A percentile compares a stretch with the other conserved stretches of the same genome.
phyloP scores from a whole-genome alignment of 441 rosid species.

The Jatropha multifida region DNA sequence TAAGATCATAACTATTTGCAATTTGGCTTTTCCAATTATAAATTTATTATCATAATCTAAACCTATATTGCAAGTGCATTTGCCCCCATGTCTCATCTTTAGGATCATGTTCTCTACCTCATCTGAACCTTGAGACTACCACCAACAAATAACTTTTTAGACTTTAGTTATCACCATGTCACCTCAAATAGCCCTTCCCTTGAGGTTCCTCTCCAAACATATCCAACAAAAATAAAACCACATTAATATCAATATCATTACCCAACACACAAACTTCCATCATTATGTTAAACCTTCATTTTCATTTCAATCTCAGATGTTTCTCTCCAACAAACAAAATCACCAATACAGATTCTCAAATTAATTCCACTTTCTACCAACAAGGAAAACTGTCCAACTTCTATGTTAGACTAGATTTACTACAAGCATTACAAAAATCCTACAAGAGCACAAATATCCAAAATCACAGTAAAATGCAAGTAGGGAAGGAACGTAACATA shows the following conservation, averaged over 20 bases:
- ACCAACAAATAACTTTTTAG: background rate
- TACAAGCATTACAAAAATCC: background rate
- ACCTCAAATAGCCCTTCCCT: background rate
- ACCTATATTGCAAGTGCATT: no score
- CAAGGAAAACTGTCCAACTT: background rate
- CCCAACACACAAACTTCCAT: background rate
- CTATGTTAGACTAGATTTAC: background rate
- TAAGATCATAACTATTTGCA: no score
- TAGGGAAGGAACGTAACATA: background rate
- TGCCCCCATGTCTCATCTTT: no score
- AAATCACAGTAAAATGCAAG: background rate
- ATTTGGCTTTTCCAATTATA: no score
- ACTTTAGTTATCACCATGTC: no score
- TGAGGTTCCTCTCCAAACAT: background rate
- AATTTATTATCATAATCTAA: no score
- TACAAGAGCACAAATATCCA: background rate
- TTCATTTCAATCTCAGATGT: background rate
- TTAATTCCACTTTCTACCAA: background rate
- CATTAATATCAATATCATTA: background rate
- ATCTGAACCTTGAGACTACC: background rate
- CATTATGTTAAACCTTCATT: background rate
- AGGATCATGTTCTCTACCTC: background rate
- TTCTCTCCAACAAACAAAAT: background rate
- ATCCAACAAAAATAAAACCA: background rate
- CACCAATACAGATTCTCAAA: background rate